These are phyloP conservation scores for Chytriomyces confervae DNA, from an alignment of 192 early-diverging fungal genomes.

Conservation along the genomic window DNA sequence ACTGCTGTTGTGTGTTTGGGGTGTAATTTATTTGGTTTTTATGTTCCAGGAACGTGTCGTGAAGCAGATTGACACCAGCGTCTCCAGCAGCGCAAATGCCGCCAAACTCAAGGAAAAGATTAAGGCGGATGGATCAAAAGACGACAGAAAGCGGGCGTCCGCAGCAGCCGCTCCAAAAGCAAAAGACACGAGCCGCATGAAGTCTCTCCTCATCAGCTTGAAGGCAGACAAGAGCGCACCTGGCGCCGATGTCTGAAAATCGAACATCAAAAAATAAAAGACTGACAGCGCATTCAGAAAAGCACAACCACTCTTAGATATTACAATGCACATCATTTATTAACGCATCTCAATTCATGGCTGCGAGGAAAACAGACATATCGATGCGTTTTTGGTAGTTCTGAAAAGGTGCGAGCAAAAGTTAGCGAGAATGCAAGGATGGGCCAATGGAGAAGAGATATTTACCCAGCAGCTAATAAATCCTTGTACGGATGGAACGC, in stretches of 20 bases:
- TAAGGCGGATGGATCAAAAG: constrained; percentile 34
- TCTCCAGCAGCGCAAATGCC: background rate
- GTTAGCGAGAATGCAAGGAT: background rate
- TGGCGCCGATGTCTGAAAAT: constrained; percentile 23
- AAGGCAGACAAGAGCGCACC: constrained; percentile 52
- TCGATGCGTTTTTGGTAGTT: background rate
- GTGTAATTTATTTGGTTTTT: no score
- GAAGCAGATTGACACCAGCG: constrained; percentile 48
- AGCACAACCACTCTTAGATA: no score
- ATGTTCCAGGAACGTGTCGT: constrained; percentile 50
- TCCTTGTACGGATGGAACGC: constrained; percentile 74
- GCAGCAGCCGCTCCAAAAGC: constrained; percentile 28
- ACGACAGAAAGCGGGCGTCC: constrained; percentile 37
- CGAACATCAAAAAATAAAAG: background rate
- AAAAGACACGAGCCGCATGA: constrained; percentile 55
- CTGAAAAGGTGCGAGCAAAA: background rate
- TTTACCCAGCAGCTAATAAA: constrained; percentile 47
- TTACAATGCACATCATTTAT: background rate
- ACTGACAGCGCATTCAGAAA: no score
- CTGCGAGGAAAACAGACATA: constrained; percentile 22
- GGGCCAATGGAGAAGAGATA: background rate
- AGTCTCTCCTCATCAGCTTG: constrained; percentile 52
- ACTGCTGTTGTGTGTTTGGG: background rate
- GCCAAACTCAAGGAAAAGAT: constrained; percentile 40
- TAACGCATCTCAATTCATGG: background rate